These are phyloP conservation scores for Hymenoscyphus fraxineus DNA, from an alignment of 2,329 filamentous ascomycete genomes.

Conservation along the genomic window DNA sequence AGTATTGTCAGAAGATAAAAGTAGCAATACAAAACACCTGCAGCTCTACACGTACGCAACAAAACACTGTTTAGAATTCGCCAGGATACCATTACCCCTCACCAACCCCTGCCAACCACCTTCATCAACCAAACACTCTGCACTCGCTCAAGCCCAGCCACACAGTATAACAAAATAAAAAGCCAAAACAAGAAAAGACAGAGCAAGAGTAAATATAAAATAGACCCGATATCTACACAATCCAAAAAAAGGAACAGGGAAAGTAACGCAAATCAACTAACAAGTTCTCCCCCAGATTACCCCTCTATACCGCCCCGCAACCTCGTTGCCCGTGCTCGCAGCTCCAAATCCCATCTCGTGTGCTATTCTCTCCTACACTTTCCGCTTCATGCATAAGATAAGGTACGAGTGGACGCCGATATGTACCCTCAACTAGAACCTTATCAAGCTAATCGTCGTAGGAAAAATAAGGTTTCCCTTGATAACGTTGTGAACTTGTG, in stretches of 20 bases:
- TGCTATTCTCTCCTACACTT: not conserved
- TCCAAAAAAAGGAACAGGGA: not conserved
- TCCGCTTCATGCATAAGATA: too few species aligned
- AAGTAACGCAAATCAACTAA: conserved; percentile 17
- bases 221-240: not conserved
- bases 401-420: not conserved
- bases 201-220: not conserved
- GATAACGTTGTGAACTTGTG: not conserved
- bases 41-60: not conserved
- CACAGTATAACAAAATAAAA: not conserved
- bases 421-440: not conserved
- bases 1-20: not conserved
- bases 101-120: not conserved
- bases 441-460: not conserved
- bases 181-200: not conserved
- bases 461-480: not conserved
- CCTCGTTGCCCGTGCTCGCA: conserved; percentile 36
- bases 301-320: conserved; percentile 29
- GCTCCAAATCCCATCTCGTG: conserved; percentile 30
- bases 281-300: conserved; percentile 33
- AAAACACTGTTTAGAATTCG: not conserved
- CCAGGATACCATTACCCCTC: not conserved
- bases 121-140: not conserved
- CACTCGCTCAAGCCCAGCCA: not conserved
- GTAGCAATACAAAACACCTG: not conserved